A percentile compares a stretch with the other conserved stretches of the same genome.
Evolutionary conservation across 1,139 yeast genomes (phyloP).

Genomic region (Taphrina pruni): DNA sequence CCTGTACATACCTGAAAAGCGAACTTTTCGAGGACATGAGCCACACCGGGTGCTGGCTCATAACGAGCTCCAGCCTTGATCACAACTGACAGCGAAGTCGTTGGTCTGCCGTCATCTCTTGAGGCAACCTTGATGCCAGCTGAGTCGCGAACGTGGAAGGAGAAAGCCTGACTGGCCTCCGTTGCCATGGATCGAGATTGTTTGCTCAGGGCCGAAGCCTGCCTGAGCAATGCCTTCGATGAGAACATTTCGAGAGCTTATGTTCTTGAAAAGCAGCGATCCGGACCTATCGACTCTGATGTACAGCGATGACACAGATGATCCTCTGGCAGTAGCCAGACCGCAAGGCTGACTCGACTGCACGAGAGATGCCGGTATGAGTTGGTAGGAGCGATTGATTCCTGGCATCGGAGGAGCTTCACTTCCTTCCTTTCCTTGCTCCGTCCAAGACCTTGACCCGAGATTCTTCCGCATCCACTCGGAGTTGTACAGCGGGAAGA

Average conservation of each 20-base stretch:
- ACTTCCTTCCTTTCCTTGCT: not conserved
- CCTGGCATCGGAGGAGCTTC: conserved; percentile 7
- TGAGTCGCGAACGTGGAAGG: conserved; percentile 40
- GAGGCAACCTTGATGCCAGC: conserved; percentile 56
- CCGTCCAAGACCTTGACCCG: not conserved
- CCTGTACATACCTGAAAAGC: conserved; percentile 58
- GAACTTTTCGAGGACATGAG: conserved; percentile 85
- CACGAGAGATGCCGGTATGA: not conserved
- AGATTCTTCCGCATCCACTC: not conserved
- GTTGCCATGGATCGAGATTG: conserved; percentile 35
- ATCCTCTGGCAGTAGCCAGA: too few relatives aligned
- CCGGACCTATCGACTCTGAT: not conserved
- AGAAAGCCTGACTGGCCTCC: conserved; percentile 29
- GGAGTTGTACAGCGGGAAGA: not conserved
- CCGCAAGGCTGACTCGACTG: not conserved
- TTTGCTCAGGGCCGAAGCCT: conserved; percentile 29
- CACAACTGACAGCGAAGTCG: conserved; percentile 78
- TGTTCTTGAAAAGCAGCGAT: not conserved
- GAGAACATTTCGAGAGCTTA: conserved; percentile 21
- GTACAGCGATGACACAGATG: too few relatives aligned
- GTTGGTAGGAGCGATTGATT: not conserved
- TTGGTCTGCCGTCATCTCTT: conserved; percentile 58
- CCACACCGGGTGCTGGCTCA: conserved; percentile 75
- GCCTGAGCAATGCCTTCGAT: conserved; percentile 36
- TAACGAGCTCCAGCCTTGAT: conserved; percentile 87